Evolutionary conservation across 1,284 basidiomycete genomes (phyloP).

Genomic region (Ganoderma sp.): DNA sequence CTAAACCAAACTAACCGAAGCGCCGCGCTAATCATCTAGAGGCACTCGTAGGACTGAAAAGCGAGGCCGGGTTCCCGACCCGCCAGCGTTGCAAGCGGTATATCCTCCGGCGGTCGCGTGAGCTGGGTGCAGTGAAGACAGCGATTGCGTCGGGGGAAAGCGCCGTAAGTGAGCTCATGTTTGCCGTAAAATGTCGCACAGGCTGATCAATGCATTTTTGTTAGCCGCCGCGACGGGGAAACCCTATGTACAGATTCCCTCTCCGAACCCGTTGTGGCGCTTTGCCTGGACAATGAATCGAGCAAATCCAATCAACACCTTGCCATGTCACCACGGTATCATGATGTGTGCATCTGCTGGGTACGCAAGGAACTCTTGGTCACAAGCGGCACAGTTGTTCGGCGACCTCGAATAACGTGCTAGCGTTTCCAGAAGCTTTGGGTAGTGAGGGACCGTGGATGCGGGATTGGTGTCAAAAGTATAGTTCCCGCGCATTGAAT

Average conservation of each 20-base stretch:
- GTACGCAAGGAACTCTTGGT: background rate
- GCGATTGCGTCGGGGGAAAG: conserved; percentile 5
- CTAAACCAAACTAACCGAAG: background rate
- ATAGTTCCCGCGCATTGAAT: background rate
- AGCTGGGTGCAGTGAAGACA: background rate
- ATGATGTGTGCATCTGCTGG: background rate
- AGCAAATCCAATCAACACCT: background rate
- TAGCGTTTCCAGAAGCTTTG: background rate
- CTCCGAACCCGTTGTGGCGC: background rate
- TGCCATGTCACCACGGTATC: background rate
- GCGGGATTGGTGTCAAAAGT: background rate
- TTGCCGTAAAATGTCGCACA: background rate
- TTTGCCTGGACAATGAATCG: background rate
- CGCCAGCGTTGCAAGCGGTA: background rate
- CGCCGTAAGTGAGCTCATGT: background rate
- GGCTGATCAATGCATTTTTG: background rate
- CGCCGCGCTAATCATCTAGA: background rate
- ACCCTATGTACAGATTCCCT: background rate
- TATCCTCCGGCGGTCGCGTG: background rate
- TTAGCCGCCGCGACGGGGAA: background rate
- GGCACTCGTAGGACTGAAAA: too few species aligned
- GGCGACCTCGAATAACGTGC: background rate
- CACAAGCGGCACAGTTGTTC: background rate
- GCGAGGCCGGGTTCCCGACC: too few species aligned
- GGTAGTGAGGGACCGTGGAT: background rate